These are phyloP conservation scores for Ensete ventricosum DNA, from an alignment of 176 grass and related monocot genomes.

Conservation along the genomic window DNA sequence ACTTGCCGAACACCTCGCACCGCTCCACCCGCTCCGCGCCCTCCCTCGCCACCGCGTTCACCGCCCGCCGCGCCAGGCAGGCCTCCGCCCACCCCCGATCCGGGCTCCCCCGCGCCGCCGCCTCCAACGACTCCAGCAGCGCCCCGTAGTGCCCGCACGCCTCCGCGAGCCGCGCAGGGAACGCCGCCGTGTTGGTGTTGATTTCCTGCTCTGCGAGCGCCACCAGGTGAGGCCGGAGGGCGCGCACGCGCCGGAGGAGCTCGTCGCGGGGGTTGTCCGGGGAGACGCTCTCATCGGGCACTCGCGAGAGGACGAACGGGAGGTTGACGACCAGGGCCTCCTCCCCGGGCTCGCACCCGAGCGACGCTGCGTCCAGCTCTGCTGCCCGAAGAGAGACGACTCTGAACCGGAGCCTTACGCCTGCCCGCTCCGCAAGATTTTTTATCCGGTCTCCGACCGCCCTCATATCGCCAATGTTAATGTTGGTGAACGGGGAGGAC, in stretches of 20 bases:
- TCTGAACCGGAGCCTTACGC: not conserved
- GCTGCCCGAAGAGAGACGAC: not conserved
- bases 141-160: constrained; percentile 6
- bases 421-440: not conserved
- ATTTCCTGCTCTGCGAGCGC: constrained; percentile 57
- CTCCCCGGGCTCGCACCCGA: constrained; percentile 4
- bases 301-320: constrained; percentile 5
- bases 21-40: constrained; percentile 1
- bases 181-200: constrained; percentile 38
- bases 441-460: not conserved
- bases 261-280: constrained; percentile 8
- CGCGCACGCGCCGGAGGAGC: constrained; percentile 1
- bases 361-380: not conserved
- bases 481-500: not conserved
- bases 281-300: constrained; percentile 6
- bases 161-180: not conserved
- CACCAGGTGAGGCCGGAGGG: constrained; percentile 1
- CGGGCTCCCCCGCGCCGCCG: not conserved
- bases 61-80: not conserved
- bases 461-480: not conserved
- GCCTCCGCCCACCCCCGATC: constrained; percentile 1
- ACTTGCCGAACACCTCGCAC: constrained; percentile 1
- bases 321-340: constrained; percentile 4
- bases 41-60: constrained; percentile 7
- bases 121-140: constrained; percentile 5